These are phyloP conservation scores for Iberis pinnata DNA, from an alignment of 345 rosid genomes.

Conservation along the genomic window DNA sequence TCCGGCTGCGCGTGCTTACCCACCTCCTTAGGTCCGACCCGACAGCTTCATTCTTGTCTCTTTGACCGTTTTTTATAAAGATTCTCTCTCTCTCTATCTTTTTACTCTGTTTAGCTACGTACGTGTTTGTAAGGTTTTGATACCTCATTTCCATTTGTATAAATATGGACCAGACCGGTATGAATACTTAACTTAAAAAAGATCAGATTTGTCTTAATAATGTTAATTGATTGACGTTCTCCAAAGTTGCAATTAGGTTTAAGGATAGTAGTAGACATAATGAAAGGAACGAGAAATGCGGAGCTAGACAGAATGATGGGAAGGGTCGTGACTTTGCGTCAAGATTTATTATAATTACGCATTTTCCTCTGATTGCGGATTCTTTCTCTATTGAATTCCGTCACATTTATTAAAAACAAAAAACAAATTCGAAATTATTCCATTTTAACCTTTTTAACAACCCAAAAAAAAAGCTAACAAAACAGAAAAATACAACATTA, in stretches of 20 bases:
- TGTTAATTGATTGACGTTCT: too few relatives aligned
- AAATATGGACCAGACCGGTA: conserved; percentile 19
- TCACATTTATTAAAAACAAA: neutral
- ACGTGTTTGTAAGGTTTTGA: conserved; percentile 5
- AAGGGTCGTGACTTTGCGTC: conserved; percentile 27
- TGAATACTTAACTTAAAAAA: conserved; percentile 10
- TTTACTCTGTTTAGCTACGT: neutral
- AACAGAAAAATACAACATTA: too few relatives aligned
- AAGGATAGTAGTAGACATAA: neutral
- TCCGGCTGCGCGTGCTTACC: conserved; percentile 30
- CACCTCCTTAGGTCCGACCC: conserved; percentile 22
- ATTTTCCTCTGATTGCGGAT: conserved; percentile 32
- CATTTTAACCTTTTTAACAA: too few relatives aligned
- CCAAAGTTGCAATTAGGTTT: too few relatives aligned
- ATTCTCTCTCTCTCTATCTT: neutral
- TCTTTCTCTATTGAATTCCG: neutral
- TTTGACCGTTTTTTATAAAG: conserved; percentile 17
- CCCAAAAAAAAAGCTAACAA: too few relatives aligned
- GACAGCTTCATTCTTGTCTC: conserved; percentile 29
- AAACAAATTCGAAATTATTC: too few relatives aligned
- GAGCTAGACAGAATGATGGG: conserved; percentile 33
- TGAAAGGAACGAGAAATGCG: conserved; percentile 22
- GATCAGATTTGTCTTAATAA: conserved; percentile 19
- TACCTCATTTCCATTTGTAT: neutral
- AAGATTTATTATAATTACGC: conserved; percentile 17